Conservation (phyloP, 2,329 filamentous ascomycete genomes). For the Colletotrichum magnum region DNA sequence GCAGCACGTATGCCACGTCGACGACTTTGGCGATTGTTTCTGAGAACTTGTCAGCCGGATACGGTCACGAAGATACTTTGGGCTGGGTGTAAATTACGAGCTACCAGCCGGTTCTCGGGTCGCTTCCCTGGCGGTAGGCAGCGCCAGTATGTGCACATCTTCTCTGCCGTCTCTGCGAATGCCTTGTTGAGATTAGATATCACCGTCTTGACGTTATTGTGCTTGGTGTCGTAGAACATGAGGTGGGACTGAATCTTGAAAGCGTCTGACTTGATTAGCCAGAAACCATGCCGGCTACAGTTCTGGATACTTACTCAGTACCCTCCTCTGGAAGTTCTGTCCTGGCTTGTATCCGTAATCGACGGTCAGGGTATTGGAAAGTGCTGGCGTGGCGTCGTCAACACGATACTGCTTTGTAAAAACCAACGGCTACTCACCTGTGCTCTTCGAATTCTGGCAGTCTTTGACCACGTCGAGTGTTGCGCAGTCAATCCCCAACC, state of each 20-base stretch:
- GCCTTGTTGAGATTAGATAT: conserved; percentile 81
- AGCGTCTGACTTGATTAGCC: conserved; percentile 57
- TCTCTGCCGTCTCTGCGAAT: conserved; percentile 84
- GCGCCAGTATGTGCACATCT: conserved; percentile 74
- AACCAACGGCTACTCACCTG: conserved; percentile 59
- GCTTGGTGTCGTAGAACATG: conserved; percentile 85
- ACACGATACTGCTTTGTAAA: background rate
- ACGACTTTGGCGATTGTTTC: conserved; percentile 77
- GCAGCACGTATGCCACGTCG: conserved; percentile 73
- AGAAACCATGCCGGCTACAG: conserved; percentile 29
- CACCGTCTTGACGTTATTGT: conserved; percentile 80
- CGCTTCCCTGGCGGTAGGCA: conserved; percentile 71
- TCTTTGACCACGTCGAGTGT: conserved; percentile 84
- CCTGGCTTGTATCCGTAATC: conserved; percentile 82
- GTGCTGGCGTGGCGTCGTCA: conserved; percentile 51
- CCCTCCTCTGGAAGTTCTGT: conserved; percentile 83
- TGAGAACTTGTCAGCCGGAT: conserved; percentile 45
- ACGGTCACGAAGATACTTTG: background rate
- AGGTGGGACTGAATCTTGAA: conserved; percentile 89
- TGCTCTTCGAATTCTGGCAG: conserved; percentile 64
- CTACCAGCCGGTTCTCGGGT: conserved; percentile 73
- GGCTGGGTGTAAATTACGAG: conserved; percentile 63
- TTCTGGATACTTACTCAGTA: conserved; percentile 68
- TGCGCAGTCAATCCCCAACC: conserved; percentile 79
- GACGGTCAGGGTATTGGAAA: conserved; percentile 83